A percentile compares a stretch with the other conserved stretches of the same genome.
Evolutionary conservation across 345 rosid species (phyloP).

Genomic region (Diplotaxis tenuifolia): DNA sequence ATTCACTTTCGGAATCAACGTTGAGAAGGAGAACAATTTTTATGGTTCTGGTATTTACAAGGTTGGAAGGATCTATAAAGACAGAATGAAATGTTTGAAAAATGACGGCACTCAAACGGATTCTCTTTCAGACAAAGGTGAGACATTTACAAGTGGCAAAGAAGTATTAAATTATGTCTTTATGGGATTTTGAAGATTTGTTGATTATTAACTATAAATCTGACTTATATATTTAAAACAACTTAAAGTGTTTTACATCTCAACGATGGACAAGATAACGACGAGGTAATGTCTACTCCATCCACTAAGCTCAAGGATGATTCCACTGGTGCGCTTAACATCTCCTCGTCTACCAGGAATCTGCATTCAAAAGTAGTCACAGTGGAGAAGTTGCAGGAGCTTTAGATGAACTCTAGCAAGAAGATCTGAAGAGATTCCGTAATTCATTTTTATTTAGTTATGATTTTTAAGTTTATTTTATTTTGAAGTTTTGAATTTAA

Average conservation of each 20-base stretch:
- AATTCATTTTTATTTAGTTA: too few species aligned
- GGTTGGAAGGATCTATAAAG: neutral
- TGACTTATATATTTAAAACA: neutral
- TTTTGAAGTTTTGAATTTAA: neutral
- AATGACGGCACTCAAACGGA: neutral
- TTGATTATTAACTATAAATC: too few species aligned
- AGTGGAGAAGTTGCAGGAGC: neutral
- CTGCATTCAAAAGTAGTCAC: neutral
- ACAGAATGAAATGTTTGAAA: neutral
- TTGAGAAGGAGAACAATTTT: too few species aligned
- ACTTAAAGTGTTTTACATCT: neutral
- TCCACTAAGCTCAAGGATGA: neutral
- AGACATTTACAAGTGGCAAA: neutral
- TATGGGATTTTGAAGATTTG: too few species aligned
- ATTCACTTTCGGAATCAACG: neutral
- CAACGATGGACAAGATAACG: neutral
- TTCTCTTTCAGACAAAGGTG: too few species aligned
- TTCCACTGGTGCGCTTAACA: neutral
- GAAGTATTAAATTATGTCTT: too few species aligned
- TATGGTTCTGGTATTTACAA: neutral
- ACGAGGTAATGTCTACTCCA: neutral
- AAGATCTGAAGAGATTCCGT: neutral
- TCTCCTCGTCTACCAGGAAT: neutral
- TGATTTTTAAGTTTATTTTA: neutral
- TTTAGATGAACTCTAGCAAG: neutral